Conservation (phyloP, 805 yeast genomes). For the Metschnikowia borealis region DNA sequence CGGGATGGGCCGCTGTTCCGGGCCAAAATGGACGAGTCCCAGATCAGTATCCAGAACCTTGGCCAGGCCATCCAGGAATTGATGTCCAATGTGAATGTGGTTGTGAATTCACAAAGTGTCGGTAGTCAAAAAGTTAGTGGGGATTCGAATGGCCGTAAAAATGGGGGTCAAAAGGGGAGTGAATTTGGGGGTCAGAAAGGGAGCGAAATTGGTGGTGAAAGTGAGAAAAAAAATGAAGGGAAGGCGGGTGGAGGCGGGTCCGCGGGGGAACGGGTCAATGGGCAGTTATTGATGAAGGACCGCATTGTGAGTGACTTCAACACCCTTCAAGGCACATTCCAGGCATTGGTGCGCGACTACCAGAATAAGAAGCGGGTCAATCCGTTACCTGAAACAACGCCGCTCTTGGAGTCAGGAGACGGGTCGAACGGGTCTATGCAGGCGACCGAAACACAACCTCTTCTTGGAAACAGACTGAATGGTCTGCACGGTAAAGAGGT, state of each 20-base stretch:
- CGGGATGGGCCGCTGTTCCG: constrained; percentile 43
- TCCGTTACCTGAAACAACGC: constrained; percentile 17
- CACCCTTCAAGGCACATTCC: constrained; percentile 44
- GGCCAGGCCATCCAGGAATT: constrained; percentile 31
- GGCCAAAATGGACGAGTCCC: constrained; percentile 29
- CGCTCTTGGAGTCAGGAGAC: background rate
- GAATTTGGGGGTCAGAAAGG: background rate
- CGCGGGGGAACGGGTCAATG: constrained; percentile 12
- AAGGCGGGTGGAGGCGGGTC: no score
- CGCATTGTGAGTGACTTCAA: constrained; percentile 55
- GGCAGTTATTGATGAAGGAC: constrained; percentile 44
- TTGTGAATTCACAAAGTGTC: constrained; percentile 15
- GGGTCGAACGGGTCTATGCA: background rate
- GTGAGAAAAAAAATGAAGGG: background rate
- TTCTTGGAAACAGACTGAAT: no score
- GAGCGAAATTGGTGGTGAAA: constrained; percentile 8
- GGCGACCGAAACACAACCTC: no score
- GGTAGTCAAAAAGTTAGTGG: background rate
- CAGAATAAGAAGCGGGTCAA: constrained; percentile 41
- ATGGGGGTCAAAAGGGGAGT: background rate
- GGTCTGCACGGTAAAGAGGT: no score
- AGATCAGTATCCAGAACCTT: constrained; percentile 28
- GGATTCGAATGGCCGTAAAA: background rate
- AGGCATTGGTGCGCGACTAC: constrained; percentile 43
- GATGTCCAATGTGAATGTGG: constrained; percentile 27